These are phyloP conservation scores for Dittrichia graveolens DNA, from an alignment of 129 eudicot genomes.

Conservation along the genomic window DNA sequence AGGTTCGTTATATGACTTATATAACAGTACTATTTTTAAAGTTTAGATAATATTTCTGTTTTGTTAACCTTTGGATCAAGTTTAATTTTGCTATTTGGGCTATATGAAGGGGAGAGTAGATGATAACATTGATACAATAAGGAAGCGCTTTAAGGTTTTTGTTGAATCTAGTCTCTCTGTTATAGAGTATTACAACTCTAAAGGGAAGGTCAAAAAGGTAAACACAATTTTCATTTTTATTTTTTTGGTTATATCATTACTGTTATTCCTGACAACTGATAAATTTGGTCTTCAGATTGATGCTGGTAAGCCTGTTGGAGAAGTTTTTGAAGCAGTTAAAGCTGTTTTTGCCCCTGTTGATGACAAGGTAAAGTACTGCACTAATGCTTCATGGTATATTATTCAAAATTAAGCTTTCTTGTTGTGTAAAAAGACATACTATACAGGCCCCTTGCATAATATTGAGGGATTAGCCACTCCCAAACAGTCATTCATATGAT, in stretches of 20 bases:
- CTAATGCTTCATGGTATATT: not conserved
- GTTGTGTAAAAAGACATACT: not conserved
- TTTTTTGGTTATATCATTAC: not conserved
- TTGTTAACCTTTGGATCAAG: no score
- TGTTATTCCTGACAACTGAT: not conserved
- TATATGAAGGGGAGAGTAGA: slow-evolving; percentile 82
- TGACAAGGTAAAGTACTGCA: slow-evolving; percentile 48
- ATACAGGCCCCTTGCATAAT: no score
- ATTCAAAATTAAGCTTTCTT: not conserved
- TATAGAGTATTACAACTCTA: slow-evolving; percentile 68
- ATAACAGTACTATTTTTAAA: not conserved
- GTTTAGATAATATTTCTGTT: no score
- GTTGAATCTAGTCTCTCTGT: slow-evolving; percentile 89
- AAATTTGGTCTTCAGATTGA: slow-evolving; percentile 54
- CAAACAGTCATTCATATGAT: no score
- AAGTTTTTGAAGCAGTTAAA: slow-evolving; percentile 92
- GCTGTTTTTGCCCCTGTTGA: slow-evolving; percentile 53
- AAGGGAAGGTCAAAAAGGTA: slow-evolving; percentile 93
- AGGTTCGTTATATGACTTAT: slow-evolving; percentile 52
- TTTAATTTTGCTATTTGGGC: slow-evolving; percentile 17
- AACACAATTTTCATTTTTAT: slow-evolving; percentile 5
- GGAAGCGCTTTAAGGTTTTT: slow-evolving; percentile 87
- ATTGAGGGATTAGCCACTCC: no score
- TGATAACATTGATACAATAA: slow-evolving; percentile 91
- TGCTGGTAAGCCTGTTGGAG: slow-evolving; percentile 76